Conservation (phyloP, 495 filamentous ascomycete species). For the Penicillium tannophilum region DNA sequence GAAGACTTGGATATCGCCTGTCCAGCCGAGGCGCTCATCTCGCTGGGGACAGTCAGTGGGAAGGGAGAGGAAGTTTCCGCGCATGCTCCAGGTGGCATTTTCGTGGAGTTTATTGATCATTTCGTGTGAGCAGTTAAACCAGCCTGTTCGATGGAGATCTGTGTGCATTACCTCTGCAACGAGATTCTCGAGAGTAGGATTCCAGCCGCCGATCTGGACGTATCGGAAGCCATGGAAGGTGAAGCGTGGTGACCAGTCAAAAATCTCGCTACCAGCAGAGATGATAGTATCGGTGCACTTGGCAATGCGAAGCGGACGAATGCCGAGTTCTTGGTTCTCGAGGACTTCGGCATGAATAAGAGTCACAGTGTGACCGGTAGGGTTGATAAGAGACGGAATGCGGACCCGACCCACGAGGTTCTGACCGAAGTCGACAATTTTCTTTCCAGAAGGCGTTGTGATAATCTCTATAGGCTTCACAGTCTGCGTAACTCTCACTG, state of each 20-base stretch:
- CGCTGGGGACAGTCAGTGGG: conserved; percentile 60
- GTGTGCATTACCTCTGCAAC: conserved; percentile 52
- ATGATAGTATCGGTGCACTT: conserved; percentile 47
- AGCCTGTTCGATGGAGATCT: conserved; percentile 51
- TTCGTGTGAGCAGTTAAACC: conserved; percentile 48
- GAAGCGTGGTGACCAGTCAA: conserved; percentile 38
- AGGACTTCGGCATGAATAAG: conserved; percentile 56
- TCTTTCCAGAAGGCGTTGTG: conserved; percentile 46
- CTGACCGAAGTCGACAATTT: conserved; percentile 58
- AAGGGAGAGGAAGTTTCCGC: conserved; percentile 56
- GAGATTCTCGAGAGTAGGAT: conserved; percentile 30
- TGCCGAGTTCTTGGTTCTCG: conserved; percentile 52
- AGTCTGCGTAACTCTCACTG: conserved; percentile 41
- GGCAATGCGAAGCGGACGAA: conserved; percentile 49
- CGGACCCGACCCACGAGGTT: conserved; percentile 56
- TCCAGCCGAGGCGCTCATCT: conserved; percentile 61
- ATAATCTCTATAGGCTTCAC: conserved; percentile 43
- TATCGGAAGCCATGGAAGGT: conserved; percentile 62
- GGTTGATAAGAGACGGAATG: conserved; percentile 35
- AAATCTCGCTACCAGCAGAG: conserved; percentile 20
- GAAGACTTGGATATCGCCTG: conserved; percentile 57
- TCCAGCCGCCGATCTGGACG: conserved; percentile 52
- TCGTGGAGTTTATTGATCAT: conserved; percentile 51
- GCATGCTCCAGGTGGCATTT: conserved; percentile 57
- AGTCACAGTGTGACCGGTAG: conserved; percentile 27